Base-by-base conservation (phyloP, 768 basidiomycete genomes). In the Panellus pusillus region DNA sequence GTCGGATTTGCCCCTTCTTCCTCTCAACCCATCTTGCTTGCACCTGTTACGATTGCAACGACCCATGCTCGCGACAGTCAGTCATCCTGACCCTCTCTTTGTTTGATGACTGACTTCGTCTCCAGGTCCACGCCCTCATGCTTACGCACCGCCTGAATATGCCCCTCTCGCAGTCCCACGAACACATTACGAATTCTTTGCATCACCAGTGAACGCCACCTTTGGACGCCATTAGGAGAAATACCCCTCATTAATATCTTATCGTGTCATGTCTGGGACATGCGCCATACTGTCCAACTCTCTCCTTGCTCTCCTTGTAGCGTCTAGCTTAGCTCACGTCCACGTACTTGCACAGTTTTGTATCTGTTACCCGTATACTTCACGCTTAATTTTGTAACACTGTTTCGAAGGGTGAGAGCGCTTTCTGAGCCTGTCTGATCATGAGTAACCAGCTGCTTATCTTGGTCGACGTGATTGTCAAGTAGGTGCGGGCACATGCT, bases 31-130 rank as follows among this genome's bases (percentile, higher is more conserved):
- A 68, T 81, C 17, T 63, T 80, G 37, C 74, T 74, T 15, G 77
- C 79, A 61, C 77, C 77, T 15, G 76, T 83, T 24, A 76, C 79
- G 60, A 79, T 83, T 44, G 76, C 75, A 19, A 80, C 80, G 4
- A 73, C 76, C 68, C 72, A 79, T 54, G 74, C 75, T 9, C 75
- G 73, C 27, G 58, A 61, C 48, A 57, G 59, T 61, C 44, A 53
- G 59, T 57, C 19, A 6, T 9, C 17, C 41, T 6, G n/a, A 2
- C 31, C 2, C 36, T 45, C 37, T 12, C 29, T 13, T 13, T 18
- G 20, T 27, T n/a, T 15, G 8, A 13, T 13, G 28, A 40, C 43
- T 53, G 32, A 56, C 35, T 9, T 35, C 2, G 1, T 45, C 13
- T 20, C 29, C 14, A 65, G 81, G 80, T 18, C 77, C 79, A 15